Percentiles rank a stretch among this genome's conserved stretches.
phyloP scores from a whole-genome alignment of 2,329 filamentous ascomycete species.

The Pseudovirgaria hyperparasitica region DNA sequence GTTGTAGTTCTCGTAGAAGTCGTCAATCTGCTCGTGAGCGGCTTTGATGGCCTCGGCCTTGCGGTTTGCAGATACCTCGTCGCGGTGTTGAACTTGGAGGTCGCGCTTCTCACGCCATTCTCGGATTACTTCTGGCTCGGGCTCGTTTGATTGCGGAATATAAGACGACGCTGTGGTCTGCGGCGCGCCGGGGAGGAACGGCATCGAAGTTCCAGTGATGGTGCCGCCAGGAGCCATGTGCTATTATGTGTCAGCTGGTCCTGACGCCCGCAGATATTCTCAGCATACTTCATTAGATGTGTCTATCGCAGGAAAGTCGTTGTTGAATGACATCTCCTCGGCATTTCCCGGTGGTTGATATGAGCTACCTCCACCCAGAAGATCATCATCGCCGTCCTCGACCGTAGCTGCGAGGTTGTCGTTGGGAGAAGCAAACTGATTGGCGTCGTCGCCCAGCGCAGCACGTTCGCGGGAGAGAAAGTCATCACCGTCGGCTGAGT shows the following conservation, averaged over 20 bases:
- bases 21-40: slow-evolving; percentile 88
- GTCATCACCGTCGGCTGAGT: slow-evolving; percentile 55
- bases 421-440: slow-evolving; percentile 70
- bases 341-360: slow-evolving; percentile 25
- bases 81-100: slow-evolving; percentile 67
- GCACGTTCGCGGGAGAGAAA: slow-evolving; percentile 90
- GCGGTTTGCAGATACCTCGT: slow-evolving; percentile 69
- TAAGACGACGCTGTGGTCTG: slow-evolving; percentile 17
- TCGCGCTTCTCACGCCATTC: slow-evolving; percentile 90
- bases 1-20: slow-evolving; percentile 99
- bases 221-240: slow-evolving; percentile 61
- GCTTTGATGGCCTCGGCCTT: slow-evolving; percentile 79
- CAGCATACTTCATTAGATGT: slow-evolving; percentile 54
- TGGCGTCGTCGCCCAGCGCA: slow-evolving; percentile 79
- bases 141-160: slow-evolving; percentile 51
- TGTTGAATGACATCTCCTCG: slow-evolving; percentile 58
- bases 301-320: slow-evolving; percentile 78
- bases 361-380: slow-evolving; percentile 48
- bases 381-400: slow-evolving; percentile 51
- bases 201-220: slow-evolving; percentile 58
- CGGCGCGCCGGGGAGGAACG: slow-evolving; percentile 38
- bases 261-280: slow-evolving; percentile 2
- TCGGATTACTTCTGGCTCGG: slow-evolving; percentile 76
- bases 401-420: slow-evolving; percentile 54
- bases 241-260: no score